These are phyloP conservation scores for Jamesozyma piceae DNA, from an alignment of 805 yeast species.

Conservation along the genomic window DNA sequence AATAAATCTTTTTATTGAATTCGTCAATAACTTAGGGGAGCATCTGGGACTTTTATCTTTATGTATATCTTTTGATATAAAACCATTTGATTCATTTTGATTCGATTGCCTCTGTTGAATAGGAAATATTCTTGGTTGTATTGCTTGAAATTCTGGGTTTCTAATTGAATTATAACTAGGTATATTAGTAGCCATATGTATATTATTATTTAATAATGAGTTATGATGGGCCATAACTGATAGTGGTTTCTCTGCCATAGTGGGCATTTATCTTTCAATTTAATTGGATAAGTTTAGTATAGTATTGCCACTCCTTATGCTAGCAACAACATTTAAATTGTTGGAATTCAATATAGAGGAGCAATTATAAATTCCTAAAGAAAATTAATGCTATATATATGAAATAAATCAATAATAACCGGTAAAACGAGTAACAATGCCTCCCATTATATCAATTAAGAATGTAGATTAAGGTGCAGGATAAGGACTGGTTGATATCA, in stretches of 20 bases:
- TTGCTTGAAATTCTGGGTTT: background rate
- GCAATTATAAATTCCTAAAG: too few relatives aligned
- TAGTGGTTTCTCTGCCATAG: background rate
- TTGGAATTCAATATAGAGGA: too few relatives aligned
- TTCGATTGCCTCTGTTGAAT: background rate
- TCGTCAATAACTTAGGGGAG: background rate
- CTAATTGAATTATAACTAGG: background rate
- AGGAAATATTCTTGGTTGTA: background rate
- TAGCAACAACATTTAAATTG: too few relatives aligned
- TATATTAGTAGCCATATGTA: background rate
- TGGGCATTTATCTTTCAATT: background rate
- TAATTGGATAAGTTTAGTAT: too few relatives aligned
- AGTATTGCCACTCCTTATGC: too few relatives aligned
- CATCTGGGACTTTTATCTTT: background rate
- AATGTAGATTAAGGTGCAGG: background rate
- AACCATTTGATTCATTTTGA: background rate
- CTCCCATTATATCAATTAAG: too few relatives aligned
- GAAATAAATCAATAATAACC: too few relatives aligned
- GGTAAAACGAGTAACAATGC: too few relatives aligned
- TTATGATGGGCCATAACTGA: background rate
- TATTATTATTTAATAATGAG: too few relatives aligned
- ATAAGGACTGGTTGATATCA: background rate
- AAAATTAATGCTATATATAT: too few relatives aligned
- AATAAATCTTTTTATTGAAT: background rate
- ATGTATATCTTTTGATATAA: background rate